phyloP scores from a whole-genome alignment of 1,284 basidiomycete genomes.

The Pholiota adiposa region DNA sequence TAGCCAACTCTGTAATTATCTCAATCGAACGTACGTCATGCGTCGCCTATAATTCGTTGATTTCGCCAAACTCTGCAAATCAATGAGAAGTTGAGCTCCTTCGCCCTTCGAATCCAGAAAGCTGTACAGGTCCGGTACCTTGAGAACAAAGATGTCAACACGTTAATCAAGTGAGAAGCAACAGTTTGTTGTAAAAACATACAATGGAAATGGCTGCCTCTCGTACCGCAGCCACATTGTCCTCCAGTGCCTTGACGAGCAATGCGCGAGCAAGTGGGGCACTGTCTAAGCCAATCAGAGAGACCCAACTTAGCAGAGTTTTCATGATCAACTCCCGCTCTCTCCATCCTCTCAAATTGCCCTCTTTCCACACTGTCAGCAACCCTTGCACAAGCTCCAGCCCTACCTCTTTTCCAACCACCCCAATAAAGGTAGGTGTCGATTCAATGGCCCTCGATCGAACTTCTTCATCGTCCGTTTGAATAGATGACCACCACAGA shows the following conservation, averaged over 20 bases:
- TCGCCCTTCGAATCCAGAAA: slow-evolving; percentile 46
- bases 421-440: slow-evolving; percentile 60
- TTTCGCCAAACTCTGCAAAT: slow-evolving; percentile 58
- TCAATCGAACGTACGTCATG: slow-evolving; percentile 63
- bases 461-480: slow-evolving; percentile 68
- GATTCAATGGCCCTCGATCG: slow-evolving; percentile 72
- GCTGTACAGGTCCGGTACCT: slow-evolving; percentile 61
- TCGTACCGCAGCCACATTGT: slow-evolving; percentile 84
- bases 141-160: slow-evolving; percentile 20
- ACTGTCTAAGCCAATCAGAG: slow-evolving; percentile 21
- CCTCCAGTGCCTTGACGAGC: slow-evolving; percentile 72
- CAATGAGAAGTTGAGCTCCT: slow-evolving; percentile 45
- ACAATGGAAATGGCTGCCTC: slow-evolving; percentile 75
- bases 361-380: slow-evolving; percentile 65
- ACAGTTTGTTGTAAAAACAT: slow-evolving; percentile 37
- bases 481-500: slow-evolving; percentile 71
- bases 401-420: slow-evolving; percentile 56
- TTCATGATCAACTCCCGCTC: slow-evolving; percentile 61
- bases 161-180: slow-evolving; percentile 22
- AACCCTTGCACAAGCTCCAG: slow-evolving; percentile 57
- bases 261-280: slow-evolving; percentile 41
- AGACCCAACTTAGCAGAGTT: slow-evolving; percentile 25
- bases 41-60: slow-evolving; percentile 69
- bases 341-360: slow-evolving; percentile 78
- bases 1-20: slow-evolving; percentile 12